phyloP scores from a whole-genome alignment of 768 basidiomycete species.

The Phylloporus sp. region DNA sequence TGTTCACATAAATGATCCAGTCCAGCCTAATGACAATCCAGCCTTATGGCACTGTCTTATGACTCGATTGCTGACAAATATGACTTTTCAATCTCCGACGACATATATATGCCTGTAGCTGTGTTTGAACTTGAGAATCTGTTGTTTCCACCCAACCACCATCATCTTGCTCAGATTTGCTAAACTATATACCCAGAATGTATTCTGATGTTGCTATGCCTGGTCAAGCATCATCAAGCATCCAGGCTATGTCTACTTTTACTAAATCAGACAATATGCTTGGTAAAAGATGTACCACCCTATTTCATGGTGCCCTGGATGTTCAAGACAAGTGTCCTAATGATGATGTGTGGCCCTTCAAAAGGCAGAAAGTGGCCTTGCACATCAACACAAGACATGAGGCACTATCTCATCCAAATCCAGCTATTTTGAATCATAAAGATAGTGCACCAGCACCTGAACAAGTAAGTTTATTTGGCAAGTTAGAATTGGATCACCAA shows the following conservation, averaged over 20 bases:
- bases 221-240: background rate
- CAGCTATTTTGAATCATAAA: background rate
- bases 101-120: constrained; percentile 9
- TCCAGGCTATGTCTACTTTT: background rate
- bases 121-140: background rate
- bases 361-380: constrained; percentile 10
- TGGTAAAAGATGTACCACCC: background rate
- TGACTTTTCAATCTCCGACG: constrained; percentile 15
- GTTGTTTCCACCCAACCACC: background rate
- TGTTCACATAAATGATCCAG: too few species aligned
- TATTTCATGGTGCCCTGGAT: background rate
- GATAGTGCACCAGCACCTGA: background rate
- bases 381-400: constrained; percentile 20
- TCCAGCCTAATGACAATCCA: too few species aligned
- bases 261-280: background rate
- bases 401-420: background rate
- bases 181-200: constrained; percentile 6
- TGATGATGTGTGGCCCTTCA: background rate
- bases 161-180: background rate
- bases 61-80: constrained; percentile 1
- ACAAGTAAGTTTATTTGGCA: constrained; percentile 7
- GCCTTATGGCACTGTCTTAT: too few species aligned
- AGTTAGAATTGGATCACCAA: background rate
- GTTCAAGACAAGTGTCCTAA: background rate
- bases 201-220: background rate